phyloP scores from a whole-genome alignment of 2,329 filamentous ascomycete genomes.

The Colletotrichum salicis region DNA sequence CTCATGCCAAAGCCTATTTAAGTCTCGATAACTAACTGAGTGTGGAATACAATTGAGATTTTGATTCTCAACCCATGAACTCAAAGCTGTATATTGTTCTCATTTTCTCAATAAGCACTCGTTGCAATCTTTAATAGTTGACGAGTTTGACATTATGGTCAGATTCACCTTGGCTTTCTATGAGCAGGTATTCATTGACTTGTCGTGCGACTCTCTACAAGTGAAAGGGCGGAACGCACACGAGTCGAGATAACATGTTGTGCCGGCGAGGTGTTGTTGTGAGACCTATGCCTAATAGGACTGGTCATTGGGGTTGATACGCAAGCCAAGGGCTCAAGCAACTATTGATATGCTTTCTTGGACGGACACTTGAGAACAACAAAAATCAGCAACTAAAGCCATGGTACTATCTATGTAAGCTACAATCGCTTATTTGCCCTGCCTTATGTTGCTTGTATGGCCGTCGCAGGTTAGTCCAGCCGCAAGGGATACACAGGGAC shows the following conservation, averaged over 20 bases:
- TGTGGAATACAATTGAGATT: background rate
- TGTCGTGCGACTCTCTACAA: background rate
- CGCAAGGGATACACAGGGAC: background rate
- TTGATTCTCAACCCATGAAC: background rate
- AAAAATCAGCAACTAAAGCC: background rate
- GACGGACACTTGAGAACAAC: background rate
- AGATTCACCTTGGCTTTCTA: background rate
- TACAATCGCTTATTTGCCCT: background rate
- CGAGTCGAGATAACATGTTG: background rate
- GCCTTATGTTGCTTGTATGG: background rate
- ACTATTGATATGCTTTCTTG: background rate
- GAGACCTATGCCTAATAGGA: background rate
- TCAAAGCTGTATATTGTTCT: background rate
- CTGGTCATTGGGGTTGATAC: background rate
- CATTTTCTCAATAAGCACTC: background rate
- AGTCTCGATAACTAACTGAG: background rate
- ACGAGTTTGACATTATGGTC: background rate
- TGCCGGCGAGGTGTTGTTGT: background rate
- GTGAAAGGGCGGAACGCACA: background rate
- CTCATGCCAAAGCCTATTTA: background rate
- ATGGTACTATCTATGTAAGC: too few species aligned
- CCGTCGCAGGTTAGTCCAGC: background rate
- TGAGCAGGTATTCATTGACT: background rate
- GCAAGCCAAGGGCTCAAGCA: background rate
- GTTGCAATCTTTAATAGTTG: background rate